phyloP scores from a whole-genome alignment of 768 basidiomycete species.

The Auriscalpium orientale region DNA sequence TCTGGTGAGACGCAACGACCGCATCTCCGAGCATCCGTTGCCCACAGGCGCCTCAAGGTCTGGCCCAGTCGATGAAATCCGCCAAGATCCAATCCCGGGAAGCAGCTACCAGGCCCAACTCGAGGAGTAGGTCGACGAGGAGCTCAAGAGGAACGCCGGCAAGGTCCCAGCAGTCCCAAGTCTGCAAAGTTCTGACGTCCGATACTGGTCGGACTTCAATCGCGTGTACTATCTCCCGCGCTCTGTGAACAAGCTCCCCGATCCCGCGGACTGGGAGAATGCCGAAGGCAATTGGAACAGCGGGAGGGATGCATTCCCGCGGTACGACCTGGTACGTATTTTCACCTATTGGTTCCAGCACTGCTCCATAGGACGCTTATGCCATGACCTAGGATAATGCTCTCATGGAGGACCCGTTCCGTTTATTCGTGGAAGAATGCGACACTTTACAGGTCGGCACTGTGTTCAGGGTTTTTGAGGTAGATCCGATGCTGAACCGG shows the following conservation, averaged over 20 bases:
- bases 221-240: slow-evolving; percentile 58
- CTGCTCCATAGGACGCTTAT: background rate
- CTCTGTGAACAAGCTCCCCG: slow-evolving; percentile 57
- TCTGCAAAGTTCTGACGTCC: slow-evolving; percentile 26
- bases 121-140: slow-evolving; percentile 23
- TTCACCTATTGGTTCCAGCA: background rate
- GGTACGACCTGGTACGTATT: slow-evolving; percentile 45
- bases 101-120: slow-evolving; percentile 48
- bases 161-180: background rate
- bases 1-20: slow-evolving; percentile 5
- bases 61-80: slow-evolving; percentile 40
- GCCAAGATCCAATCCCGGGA: slow-evolving; percentile 42
- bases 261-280: slow-evolving; percentile 47
- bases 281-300: slow-evolving; percentile 48
- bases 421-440: slow-evolving; percentile 68
- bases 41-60: slow-evolving; percentile 30
- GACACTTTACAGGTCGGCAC: slow-evolving; percentile 56
- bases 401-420: slow-evolving; percentile 62
- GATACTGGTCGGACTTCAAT: slow-evolving; percentile 66
- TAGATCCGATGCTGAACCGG: background rate
- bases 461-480: background rate
- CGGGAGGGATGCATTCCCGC: slow-evolving; percentile 43
- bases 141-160: background rate
- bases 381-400: slow-evolving; percentile 39
- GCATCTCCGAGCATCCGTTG: too few relatives aligned